phyloP scores from a whole-genome alignment of 306 rosid species.

The Mucuna pruriens region DNA sequence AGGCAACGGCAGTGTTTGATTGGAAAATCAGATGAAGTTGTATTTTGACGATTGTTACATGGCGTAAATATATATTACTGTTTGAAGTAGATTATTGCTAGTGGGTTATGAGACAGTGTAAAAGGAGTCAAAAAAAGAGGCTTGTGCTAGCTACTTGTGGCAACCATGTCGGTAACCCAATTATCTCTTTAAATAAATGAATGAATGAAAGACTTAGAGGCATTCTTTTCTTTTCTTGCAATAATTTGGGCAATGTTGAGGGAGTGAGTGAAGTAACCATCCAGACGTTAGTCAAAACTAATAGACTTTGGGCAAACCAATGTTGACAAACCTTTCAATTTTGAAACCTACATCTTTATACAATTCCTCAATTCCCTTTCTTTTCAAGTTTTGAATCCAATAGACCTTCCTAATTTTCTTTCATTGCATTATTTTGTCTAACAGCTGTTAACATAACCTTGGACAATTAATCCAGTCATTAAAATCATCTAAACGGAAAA shows the following conservation, averaged over 20 bases:
- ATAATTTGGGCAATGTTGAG: background rate
- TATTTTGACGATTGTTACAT: too few species aligned
- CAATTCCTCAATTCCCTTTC: background rate
- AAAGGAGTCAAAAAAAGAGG: conserved; percentile 40
- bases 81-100: background rate
- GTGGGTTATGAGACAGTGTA: background rate
- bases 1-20: too few species aligned
- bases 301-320: conserved; percentile 37
- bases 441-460: background rate
- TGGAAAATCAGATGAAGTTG: background rate
- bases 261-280: background rate
- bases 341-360: background rate
- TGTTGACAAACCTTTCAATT: conserved; percentile 19
- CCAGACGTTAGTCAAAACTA: conserved; percentile 12
- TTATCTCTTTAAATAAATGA: background rate
- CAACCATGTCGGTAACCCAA: background rate
- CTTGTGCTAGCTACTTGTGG: background rate
- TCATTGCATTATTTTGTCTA: background rate
- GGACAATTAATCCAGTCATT: too few species aligned
- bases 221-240: background rate
- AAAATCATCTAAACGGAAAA: too few species aligned
- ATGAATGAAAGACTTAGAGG: background rate
- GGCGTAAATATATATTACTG: background rate
- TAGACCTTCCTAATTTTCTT: background rate
- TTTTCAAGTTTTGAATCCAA: background rate